Percentiles rank a stretch among this genome's conserved stretches.
These are phyloP conservation scores for Phytophthora multivora DNA, from an alignment of 352 stramenopile species.

Conservation along the genomic window DNA sequence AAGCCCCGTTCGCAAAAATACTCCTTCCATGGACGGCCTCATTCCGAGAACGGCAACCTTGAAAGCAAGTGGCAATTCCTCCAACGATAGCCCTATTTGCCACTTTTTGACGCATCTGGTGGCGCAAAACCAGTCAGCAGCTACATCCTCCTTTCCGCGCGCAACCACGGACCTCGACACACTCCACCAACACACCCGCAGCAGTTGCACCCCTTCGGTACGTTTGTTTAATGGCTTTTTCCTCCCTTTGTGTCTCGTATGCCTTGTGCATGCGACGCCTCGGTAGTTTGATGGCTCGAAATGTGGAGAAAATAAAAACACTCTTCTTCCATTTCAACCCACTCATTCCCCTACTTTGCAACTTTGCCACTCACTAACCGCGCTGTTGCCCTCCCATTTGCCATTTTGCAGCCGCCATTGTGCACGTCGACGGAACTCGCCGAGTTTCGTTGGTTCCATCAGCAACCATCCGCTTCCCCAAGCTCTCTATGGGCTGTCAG, in stretches of 20 bases:
- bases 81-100: slow-evolving; percentile 32
- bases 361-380: not conserved
- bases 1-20: slow-evolving; percentile 32
- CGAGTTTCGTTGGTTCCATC: slow-evolving; percentile 20
- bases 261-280: no score
- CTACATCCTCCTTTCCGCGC: slow-evolving; percentile 24
- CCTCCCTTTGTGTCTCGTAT: not conserved
- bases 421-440: slow-evolving; percentile 31
- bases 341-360: slow-evolving; percentile 5
- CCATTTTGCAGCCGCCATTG: slow-evolving; percentile 8
- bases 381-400: not conserved
- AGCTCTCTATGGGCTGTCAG: slow-evolving; percentile 61
- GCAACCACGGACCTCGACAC: slow-evolving; percentile 7
- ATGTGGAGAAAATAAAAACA: slow-evolving; percentile 14
- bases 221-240: slow-evolving; percentile 15
- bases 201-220: slow-evolving; percentile 24
- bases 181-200: not conserved
- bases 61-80: slow-evolving; percentile 27
- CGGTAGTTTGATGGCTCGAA: slow-evolving; percentile 4
- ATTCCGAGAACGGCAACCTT: slow-evolving; percentile 37
- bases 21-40: slow-evolving; percentile 16
- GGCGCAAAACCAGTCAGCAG: not conserved
- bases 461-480: slow-evolving; percentile 42
- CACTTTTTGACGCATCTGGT: slow-evolving; percentile 16
- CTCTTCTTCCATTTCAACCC: slow-evolving; percentile 12